Percentiles rank a stretch among this genome's conserved stretches.
Evolutionary conservation across 768 basidiomycete species (phyloP).

Genomic region (Mycena floridula): DNA sequence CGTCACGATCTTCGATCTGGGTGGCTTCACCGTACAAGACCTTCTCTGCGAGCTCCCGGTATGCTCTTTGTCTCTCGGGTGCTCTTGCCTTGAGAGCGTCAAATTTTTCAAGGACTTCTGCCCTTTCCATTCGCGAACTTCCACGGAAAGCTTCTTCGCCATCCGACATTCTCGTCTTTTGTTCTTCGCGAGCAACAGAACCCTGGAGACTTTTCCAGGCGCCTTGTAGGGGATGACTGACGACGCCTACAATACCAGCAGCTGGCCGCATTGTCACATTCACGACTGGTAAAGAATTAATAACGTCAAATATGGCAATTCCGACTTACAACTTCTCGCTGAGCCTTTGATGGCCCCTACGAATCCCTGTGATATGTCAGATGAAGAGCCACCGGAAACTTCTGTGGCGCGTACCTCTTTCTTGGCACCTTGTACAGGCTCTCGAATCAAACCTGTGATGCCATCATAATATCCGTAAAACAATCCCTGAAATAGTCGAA

Average conservation of each 20-base stretch:
- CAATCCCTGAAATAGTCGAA: conserved; percentile 14
- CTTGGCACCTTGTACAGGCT: conserved; percentile 26
- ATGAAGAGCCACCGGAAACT: not conserved
- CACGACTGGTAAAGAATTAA: conserved; percentile 15
- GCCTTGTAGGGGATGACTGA: conserved; percentile 26
- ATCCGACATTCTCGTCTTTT: conserved; percentile 31
- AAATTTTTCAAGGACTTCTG: conserved; percentile 30
- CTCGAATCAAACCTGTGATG: conserved; percentile 27
- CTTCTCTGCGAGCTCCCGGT: conserved; percentile 26
- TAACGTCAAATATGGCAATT: not conserved
- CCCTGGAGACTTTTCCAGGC: conserved; percentile 30
- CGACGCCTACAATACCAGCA: conserved; percentile 27
- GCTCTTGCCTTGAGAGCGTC: conserved; percentile 23
- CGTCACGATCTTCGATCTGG: no score
- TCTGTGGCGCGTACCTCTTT: conserved; percentile 19
- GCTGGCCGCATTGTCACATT: conserved; percentile 27
- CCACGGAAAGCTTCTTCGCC: conserved; percentile 28
- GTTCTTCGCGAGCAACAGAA: conserved; percentile 23
- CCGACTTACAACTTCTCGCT: conserved; percentile 28
- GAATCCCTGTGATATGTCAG: conserved; percentile 18
- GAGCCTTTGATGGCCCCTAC: conserved; percentile 29
- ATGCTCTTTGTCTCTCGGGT: conserved; percentile 26
- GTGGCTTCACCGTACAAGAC: no score
- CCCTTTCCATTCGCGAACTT: conserved; percentile 26
- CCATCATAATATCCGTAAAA: conserved; percentile 31